A percentile compares a stretch with the other conserved stretches of the same genome.
These are phyloP conservation scores for Plasmopara muralis DNA, from an alignment of 352 stramenopile genomes.

Conservation along the genomic window DNA sequence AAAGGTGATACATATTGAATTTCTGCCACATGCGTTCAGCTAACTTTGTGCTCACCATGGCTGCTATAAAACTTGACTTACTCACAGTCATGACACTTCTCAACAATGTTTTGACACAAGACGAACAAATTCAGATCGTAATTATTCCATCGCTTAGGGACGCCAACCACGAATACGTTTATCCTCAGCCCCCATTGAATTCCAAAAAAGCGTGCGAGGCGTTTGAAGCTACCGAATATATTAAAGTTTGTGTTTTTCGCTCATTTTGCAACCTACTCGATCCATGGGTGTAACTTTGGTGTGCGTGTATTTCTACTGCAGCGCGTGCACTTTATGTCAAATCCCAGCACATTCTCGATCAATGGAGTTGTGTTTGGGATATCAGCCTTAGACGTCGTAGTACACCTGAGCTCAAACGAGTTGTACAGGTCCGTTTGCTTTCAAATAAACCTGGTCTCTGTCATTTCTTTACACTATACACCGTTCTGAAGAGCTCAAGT, in stretches of 20 bases:
- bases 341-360: conserved; percentile 93
- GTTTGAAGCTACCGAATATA: conserved; percentile 46
- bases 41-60: not conserved
- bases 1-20: conserved; percentile 39
- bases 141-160: conserved; percentile 95
- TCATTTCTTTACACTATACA: no score
- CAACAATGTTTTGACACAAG: conserved; percentile 51
- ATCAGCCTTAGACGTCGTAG: conserved; percentile 89
- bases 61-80: not conserved
- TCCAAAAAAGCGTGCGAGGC: conserved; percentile 76
- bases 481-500: conserved; percentile 29
- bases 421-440: conserved; percentile 39
- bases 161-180: conserved; percentile 92
- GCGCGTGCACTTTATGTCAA: conserved; percentile 92
- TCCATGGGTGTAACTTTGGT: conserved; percentile 6
- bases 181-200: conserved; percentile 91
- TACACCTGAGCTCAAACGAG: conserved; percentile 80
- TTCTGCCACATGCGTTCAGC: no score
- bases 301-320: conserved; percentile 12
- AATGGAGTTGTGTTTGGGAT: conserved; percentile 92
- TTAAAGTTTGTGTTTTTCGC: conserved; percentile 38
- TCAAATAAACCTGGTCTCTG: not conserved
- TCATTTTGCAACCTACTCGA: not conserved
- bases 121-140: conserved; percentile 79
- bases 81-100: conserved; percentile 63